Evolutionary conservation across 495 filamentous ascomycete species (phyloP), one percentile per base, ranked within the genome.

Genomic region (Bryoglossum gracile): DNA sequence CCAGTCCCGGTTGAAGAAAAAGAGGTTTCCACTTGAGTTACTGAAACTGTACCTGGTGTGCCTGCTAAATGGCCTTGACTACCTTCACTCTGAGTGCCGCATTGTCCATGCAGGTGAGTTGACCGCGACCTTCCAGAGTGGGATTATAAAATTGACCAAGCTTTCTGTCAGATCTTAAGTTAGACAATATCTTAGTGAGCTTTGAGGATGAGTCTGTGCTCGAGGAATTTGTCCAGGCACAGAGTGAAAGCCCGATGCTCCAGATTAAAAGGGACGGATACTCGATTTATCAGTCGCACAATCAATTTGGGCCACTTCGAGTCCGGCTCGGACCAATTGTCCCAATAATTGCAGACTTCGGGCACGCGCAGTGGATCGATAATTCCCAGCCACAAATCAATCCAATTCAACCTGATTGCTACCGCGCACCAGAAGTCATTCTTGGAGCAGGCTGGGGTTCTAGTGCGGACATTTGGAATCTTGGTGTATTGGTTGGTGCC

Each of bases 41-140:
- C 33, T 68, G 17, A 71, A 72, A 53, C 59, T 52, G 44, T 69
- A 72, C 44, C 57, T 71, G 54, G 46, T 50, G 51, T 50, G 53
- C 57, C 60, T 71, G 55, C 68, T 71, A 48, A 58, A 54, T n/a
- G 69, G 65, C 34, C 64, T 72, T 54, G 62, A 74, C 45, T 74
- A 72, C 59, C 61, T 74, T 6, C 66, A 74, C 34, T 62, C 60
- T 51, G 56, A 63, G 38, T 71, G 48, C 24, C 51, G 62, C 36
- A 40, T 68, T 39, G 62, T 69, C 39, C 66, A 69, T 43, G 64
- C 66, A 48, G 67, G 66, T 69, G n/a, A n/a, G n/a, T n/a, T n/a
- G n/a, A n/a, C n/a, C n/a, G n/a, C n/a, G n/a, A n/a, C n/a, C n/a
- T n/a, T n/a, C n/a, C n/a, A n/a, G n/a, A n/a, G n/a, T n/a, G n/a